Evolutionary conservation across 805 yeast species (phyloP).

Genomic region (Kuraishia cidri): DNA sequence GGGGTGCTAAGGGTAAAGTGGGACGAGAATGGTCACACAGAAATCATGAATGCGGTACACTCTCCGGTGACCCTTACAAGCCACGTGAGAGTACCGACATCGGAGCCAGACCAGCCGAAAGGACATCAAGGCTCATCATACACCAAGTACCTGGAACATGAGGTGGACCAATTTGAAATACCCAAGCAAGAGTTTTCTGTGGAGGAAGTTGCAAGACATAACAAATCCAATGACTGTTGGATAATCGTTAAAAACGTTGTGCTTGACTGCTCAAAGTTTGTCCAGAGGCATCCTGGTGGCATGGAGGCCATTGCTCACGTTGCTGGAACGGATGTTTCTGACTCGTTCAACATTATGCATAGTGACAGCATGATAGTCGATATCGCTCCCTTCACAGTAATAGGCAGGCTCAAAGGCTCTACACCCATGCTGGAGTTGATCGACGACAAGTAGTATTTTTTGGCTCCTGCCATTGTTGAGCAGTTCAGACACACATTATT

Average conservation of each 20-base stretch:
- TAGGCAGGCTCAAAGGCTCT: constrained; percentile 42
- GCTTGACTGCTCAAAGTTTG: constrained; percentile 34
- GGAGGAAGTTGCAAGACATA: constrained; percentile 40
- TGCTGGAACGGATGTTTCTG: constrained; percentile 68
- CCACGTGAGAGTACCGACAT: too few species aligned
- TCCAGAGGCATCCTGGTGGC: constrained; percentile 61
- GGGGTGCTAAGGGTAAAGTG: constrained; percentile 1
- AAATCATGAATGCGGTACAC: too few species aligned
- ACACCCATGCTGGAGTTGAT: constrained; percentile 33
- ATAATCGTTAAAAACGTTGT: constrained; percentile 43
- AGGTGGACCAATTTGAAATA: constrained; percentile 18
- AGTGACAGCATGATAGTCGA: constrained; percentile 44
- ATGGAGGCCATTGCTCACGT: constrained; percentile 60
- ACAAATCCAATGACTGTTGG: constrained; percentile 40
- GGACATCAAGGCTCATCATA: too few species aligned
- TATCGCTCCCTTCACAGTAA: constrained; percentile 35
- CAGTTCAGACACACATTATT: background rate
- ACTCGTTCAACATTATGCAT: constrained; percentile 47
- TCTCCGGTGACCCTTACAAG: too few species aligned
- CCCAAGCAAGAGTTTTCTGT: constrained; percentile 38
- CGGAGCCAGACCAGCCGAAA: too few species aligned
- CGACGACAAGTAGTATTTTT: constrained; percentile 20
- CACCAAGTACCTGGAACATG: background rate
- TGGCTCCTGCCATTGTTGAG: too few species aligned
- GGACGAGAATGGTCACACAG: too few species aligned